phyloP scores from a whole-genome alignment of 2,329 filamentous ascomycete genomes.

The Cryphonectria naterciae region DNA sequence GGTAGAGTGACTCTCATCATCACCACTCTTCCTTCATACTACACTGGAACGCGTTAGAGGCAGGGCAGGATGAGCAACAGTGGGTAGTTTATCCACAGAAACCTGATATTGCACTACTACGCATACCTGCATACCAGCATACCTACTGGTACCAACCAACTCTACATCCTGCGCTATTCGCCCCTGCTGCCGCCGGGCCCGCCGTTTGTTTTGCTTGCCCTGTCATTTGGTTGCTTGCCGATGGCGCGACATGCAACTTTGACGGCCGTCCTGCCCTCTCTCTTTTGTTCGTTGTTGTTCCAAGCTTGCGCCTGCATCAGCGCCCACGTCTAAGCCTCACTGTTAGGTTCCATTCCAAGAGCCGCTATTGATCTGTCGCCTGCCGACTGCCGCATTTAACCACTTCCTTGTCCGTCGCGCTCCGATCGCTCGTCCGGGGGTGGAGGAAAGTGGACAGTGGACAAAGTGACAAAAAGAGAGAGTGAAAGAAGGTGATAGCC shows the following conservation, averaged over 20 bases:
- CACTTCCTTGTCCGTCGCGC: conserved; percentile 7
- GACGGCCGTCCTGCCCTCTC: neutral
- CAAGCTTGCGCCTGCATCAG: conserved; percentile 11
- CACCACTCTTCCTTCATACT: neutral
- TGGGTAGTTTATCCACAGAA: conserved; percentile 8
- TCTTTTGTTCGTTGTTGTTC: neutral
- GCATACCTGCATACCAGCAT: neutral
- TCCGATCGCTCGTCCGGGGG: conserved; percentile 8
- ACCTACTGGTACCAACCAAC: neutral
- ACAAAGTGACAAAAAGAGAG: conserved; percentile 17
- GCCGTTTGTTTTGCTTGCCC: neutral
- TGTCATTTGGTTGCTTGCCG: neutral
- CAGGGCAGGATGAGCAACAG: conserved; percentile 7
- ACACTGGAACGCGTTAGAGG: conserved; percentile 1
- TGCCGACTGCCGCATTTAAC: conserved; percentile 4
- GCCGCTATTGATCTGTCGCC: conserved; percentile 13
- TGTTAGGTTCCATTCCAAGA: conserved; percentile 13
- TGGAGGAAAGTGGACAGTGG: neutral
- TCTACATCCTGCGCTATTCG: conserved; percentile 12
- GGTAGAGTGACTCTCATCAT: neutral
- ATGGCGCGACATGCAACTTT: conserved; percentile 6
- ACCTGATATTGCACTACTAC: conserved; percentile 3
- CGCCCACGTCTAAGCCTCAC: conserved; percentile 28
- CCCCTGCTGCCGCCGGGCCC: conserved; percentile 9
- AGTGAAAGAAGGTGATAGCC: conserved; percentile 18